Percentiles rank a stretch among this genome's conserved stretches.
These are phyloP conservation scores for Erucastrum elatum DNA, from an alignment of 345 rosid genomes.

Conservation along the genomic window DNA sequence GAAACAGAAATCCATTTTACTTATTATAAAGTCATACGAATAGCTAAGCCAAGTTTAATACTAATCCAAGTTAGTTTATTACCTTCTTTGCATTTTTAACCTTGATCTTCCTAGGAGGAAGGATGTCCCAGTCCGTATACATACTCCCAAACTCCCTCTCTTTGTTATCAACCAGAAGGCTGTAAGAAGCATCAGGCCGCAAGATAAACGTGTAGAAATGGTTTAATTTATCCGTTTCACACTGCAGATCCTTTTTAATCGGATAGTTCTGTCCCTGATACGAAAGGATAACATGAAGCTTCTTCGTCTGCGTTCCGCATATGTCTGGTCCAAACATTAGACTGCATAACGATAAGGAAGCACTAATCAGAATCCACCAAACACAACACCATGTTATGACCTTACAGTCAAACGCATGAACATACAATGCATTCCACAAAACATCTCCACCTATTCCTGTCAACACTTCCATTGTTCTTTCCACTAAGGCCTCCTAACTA, in stretches of 20 bases:
- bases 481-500: neutral
- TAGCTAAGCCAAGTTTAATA: neutral
- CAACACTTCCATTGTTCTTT: slow-evolving; percentile 11
- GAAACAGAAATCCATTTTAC: neutral
- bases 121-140: slow-evolving; percentile 94
- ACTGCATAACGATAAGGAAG: slow-evolving; percentile 68
- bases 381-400: too few relatives aligned
- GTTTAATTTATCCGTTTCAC: slow-evolving; percentile 87
- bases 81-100: slow-evolving; percentile 83
- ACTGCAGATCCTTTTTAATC: slow-evolving; percentile 79
- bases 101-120: slow-evolving; percentile 83
- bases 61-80: too few relatives aligned
- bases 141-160: slow-evolving; percentile 92
- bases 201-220: slow-evolving; percentile 96
- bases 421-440: too few relatives aligned
- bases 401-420: too few relatives aligned
- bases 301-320: slow-evolving; percentile 88
- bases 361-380: neutral
- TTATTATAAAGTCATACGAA: neutral
- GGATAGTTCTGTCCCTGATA: slow-evolving; percentile 98
- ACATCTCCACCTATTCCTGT: too few relatives aligned
- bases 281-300: slow-evolving; percentile 81
- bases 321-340: slow-evolving; percentile 98
- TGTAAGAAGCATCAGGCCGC: slow-evolving; percentile 88
- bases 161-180: slow-evolving; percentile 74